Evolutionary conservation across 179 eudicot genomes (phyloP).

Genomic region (Monotropa hypopitys): DNA sequence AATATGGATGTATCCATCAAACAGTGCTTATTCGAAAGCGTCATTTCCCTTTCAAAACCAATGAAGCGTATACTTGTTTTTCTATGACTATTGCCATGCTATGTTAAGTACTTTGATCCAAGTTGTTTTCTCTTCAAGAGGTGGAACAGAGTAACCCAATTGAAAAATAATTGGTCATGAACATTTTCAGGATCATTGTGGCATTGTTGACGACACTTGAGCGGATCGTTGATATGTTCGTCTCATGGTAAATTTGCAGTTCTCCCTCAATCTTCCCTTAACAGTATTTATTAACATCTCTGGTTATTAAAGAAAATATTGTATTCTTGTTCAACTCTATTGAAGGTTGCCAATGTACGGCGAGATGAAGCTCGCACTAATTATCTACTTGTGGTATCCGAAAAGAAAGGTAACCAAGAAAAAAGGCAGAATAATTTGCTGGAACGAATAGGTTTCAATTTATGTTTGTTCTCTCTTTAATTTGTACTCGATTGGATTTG

Average conservation of each 20-base stretch:
- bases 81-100: too few relatives aligned
- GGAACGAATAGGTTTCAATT: background rate
- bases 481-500: background rate
- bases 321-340: background rate
- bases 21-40: too few relatives aligned
- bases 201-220: constrained; percentile 58
- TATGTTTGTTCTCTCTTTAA: too few relatives aligned
- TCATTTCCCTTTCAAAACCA: too few relatives aligned
- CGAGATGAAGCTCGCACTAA: constrained; percentile 66
- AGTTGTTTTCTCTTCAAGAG: too few relatives aligned
- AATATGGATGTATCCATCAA: too few relatives aligned
- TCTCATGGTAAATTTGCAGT: constrained; percentile 52
- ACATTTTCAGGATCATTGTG: constrained; percentile 53
- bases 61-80: too few relatives aligned
- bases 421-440: background rate
- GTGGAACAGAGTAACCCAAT: background rate
- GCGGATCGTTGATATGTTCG: constrained; percentile 49
- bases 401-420: constrained; percentile 50
- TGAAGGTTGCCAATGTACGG: constrained; percentile 78
- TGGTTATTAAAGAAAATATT: too few relatives aligned
- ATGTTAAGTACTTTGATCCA: too few relatives aligned
- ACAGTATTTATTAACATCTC: too few relatives aligned
- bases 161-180: background rate
- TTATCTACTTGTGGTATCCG: constrained; percentile 88
- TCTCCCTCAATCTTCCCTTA: background rate